Evolutionary conservation across 192 early-diverging fungal genomes (phyloP), one percentile per base, ranked within the genome.

Genomic region (Rhizophagus prolifer): DNA sequence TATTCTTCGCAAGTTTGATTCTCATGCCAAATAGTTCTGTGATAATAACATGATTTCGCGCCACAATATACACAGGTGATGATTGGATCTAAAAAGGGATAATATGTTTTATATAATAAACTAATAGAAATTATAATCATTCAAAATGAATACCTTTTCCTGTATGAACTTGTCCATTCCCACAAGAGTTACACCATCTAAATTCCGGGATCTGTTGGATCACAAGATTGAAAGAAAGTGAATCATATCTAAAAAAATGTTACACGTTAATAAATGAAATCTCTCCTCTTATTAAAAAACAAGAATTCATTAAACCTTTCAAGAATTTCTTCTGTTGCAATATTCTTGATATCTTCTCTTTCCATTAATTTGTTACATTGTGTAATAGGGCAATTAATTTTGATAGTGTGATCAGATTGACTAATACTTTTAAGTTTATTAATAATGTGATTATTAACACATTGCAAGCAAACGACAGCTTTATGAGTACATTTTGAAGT

Each of bases 1-100:
- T 8, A 8, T 36, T 36, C 36, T 36, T 36, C 36, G 6, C 36
- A 36, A 36, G 36, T 36, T 36, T 36, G 36, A 36, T 36, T 36
- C 36, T 36, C 36, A 8, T 36, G 36, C 36, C 36, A 36, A 8
- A 8, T 6, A 36, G 4, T 36, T 36, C 7, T 36, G 7, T 36
- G 36, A 36, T 36, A 7, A 36, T 36, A 36, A 8, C 36, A 36
- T 36, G 36, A 36, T 31, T 31, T 58, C 14, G 4, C 14, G n/a
- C 50, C 50, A 72, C 70, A 72, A 58, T 7, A n/a, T 34, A 58
- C 30, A 72, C 70, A 72, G 28, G 38, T 72, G 30, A 72, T 21
- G 36, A 72, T 21, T 30, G 70, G 70, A 54, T 58, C 31, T 21
- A 58, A 21, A 34, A 58, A 28, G 10, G 14, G 21, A 38, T 13